Base-by-base conservation (phyloP, 306 rosid genomes). In the Sesbania bispinosa region DNA sequence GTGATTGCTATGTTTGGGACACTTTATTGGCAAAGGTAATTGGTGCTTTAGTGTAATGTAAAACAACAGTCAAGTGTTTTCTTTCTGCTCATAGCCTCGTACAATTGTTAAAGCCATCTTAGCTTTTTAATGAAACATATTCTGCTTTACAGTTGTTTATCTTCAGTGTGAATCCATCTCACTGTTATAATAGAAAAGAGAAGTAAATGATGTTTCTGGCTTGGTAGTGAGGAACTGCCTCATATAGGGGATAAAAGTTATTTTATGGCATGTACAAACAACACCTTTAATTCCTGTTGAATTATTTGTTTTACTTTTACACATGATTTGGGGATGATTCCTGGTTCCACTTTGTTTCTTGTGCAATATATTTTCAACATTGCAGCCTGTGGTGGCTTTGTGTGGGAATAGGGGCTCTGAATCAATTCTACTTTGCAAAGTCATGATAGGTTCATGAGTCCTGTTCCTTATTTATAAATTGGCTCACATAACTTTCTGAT, bases 1-100 rank as follows among this genome's bases (percentile, higher is more conserved):
- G 88, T 3, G 89, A 90, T 82, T 92, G 92, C 82, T 86, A 82
- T 80, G 98, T 88, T 4, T 92, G 96, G 98, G 98, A 92, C 80
- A 92, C 98, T 20, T 81, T 92, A 68, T 72, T 90, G 75, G 98
- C 98, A 38, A 81, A 81, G 98, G 98, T 92, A 85, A 65, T 64
- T 58, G 50, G 52, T 21, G n/a, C 67, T 50, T 18, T 14, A 30
- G 42, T 7, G 18, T 10, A 21, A 70, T 5, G 21, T 32, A 54
- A 10, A 16, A 51, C 55, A 24, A 32, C 58, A 10, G 15, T 60
- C 21, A 38, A 73, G 19, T 59, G n/a, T 35, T 51, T 53, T 52
- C 8, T 80, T 61, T 52, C 26, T 61, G 10, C 39, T 65, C 9
- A 18, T 1, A 7, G 33, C 73, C 32, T 30, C 2, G 21, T 14